Percentiles rank a stretch among this genome's conserved stretches.
Conservation (phyloP, 495 filamentous ascomycete species). For the Trichoderma orchidacearum region DNA sequence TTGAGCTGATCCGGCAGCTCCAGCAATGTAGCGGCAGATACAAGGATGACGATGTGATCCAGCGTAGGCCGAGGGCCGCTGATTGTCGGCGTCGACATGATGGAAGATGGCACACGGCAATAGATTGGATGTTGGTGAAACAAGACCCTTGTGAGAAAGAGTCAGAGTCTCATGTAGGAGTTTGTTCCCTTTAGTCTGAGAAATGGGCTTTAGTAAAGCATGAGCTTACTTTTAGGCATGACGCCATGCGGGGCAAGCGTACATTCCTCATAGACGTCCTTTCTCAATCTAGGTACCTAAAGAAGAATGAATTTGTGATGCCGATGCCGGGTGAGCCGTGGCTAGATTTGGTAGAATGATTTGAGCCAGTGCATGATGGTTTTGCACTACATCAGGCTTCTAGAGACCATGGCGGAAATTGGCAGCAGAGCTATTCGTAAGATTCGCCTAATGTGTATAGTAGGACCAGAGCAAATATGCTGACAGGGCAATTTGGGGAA, state of each 20-base stretch:
- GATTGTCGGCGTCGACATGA: neutral
- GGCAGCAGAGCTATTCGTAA: no score
- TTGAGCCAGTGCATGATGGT: neutral
- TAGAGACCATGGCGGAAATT: no score
- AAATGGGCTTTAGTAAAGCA: neutral
- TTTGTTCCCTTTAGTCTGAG: neutral
- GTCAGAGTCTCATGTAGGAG: neutral
- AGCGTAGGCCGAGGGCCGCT: conserved; percentile 6
- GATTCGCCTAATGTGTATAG: no score
- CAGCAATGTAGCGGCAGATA: conserved; percentile 26
- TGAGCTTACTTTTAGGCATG: neutral
- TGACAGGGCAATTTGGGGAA: no score
- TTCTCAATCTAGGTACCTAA: no score
- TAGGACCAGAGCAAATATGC: no score
- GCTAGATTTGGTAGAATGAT: neutral
- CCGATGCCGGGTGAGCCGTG: neutral
- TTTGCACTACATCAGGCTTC: no score
- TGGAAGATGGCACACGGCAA: neutral
- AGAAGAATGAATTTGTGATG: neutral
- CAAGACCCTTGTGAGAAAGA: no score
- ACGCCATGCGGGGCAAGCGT: neutral
- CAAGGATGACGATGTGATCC: conserved; percentile 45
- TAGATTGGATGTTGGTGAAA: neutral
- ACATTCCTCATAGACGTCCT: no score
- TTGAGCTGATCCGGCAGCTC: conserved; percentile 34